A percentile compares a stretch with the other conserved stretches of the same genome.
These are phyloP conservation scores for Vaccinium darrowii DNA, from an alignment of 148 eudicot genomes.

Conservation along the genomic window DNA sequence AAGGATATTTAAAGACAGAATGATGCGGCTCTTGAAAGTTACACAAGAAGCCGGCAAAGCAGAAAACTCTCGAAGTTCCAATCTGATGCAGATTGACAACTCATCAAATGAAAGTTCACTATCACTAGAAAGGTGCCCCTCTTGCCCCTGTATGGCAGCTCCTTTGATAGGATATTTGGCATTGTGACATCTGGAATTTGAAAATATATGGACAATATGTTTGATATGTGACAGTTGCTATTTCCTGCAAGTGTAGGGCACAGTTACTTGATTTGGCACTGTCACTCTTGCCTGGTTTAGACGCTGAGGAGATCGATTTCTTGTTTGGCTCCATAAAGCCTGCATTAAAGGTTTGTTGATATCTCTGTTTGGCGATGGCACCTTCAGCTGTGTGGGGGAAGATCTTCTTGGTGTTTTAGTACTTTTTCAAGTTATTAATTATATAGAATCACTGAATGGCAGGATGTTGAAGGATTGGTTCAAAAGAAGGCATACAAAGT, in stretches of 20 bases:
- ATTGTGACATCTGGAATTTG: background rate
- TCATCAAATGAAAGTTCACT: conserved; percentile 42
- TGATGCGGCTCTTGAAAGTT: conserved; percentile 61
- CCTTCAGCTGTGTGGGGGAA: background rate
- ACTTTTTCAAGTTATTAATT: conserved; percentile 10
- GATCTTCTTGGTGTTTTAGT: background rate
- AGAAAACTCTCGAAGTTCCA: conserved; percentile 29
- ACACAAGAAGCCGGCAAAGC: conserved; percentile 49
- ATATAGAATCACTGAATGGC: conserved; percentile 16
- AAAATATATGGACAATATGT: background rate
- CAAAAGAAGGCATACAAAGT: conserved; percentile 98
- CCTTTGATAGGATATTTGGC: background rate
- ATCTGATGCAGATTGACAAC: conserved; percentile 65
- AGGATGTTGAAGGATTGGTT: conserved; percentile 85
- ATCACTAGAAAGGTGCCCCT: conserved; percentile 52
- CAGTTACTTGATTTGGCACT: conserved; percentile 78
- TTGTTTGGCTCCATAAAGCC: conserved; percentile 54
- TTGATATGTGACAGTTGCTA: conserved; percentile 3
- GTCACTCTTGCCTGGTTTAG: conserved; percentile 84
- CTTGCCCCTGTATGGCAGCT: background rate
- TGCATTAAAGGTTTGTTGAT: conserved; percentile 60
- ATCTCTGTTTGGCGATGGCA: background rate
- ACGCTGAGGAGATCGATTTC: conserved; percentile 52
- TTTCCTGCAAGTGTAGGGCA: conserved; percentile 50
- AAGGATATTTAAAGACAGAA: conserved; percentile 42